Conservation (phyloP, 2,329 filamentous ascomycete genomes). For the Sporothrix mexicana region DNA sequence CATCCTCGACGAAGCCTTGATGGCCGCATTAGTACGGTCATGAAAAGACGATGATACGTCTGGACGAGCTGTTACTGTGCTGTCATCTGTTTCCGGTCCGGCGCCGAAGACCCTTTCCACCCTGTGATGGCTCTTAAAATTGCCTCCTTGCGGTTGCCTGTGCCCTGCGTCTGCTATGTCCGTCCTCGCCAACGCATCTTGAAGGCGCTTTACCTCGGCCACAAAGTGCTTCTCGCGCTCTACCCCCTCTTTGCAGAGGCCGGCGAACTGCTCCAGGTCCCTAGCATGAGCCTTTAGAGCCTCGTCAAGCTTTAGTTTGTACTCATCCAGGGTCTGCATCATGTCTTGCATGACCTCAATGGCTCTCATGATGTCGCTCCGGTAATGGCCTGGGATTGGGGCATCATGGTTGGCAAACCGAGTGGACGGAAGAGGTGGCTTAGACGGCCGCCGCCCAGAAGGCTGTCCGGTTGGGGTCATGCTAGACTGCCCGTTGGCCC, state of each 20-base stretch:
- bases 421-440: background rate
- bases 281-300: slow-evolving; percentile 42
- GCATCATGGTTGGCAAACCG: slow-evolving; percentile 26
- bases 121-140: background rate
- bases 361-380: slow-evolving; percentile 50
- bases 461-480: background rate
- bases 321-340: slow-evolving; percentile 36
- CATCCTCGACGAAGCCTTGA: background rate
- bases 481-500: background rate
- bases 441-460: background rate
- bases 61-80: background rate
- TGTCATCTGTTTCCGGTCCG: background rate
- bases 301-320: slow-evolving; percentile 42
- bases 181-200: slow-evolving; percentile 40
- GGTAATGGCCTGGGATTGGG: slow-evolving; percentile 50
- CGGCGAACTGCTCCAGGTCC: slow-evolving; percentile 47
- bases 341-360: slow-evolving; percentile 47
- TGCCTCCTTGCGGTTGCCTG: background rate
- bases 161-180: slow-evolving; percentile 30
- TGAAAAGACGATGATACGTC: background rate
- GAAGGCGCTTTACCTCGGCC: slow-evolving; percentile 50
- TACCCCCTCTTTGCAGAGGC: slow-evolving; percentile 49
- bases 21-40: slow-evolving; percentile 3
- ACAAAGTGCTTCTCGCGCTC: slow-evolving; percentile 48
- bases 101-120: background rate